These are phyloP conservation scores for Hevea brasiliensis DNA, from an alignment of 345 rosid species.

Conservation along the genomic window DNA sequence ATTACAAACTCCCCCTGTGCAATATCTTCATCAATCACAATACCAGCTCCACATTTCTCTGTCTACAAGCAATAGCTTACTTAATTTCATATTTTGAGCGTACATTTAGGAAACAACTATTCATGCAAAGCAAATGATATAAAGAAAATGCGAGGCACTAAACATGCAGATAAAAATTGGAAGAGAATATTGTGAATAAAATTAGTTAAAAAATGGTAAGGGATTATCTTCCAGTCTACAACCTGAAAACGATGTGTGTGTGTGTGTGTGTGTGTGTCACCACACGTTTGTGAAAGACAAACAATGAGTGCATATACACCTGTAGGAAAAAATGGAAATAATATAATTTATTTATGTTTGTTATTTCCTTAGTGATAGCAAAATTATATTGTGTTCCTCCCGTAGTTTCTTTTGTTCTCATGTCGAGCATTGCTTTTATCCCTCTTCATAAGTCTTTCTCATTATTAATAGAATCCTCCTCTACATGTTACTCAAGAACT, in stretches of 20 bases:
- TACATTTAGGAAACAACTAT: conserved; percentile 14
- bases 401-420: background rate
- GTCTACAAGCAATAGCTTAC: conserved; percentile 63
- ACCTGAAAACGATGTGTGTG: background rate
- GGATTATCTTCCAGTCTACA: conserved; percentile 1
- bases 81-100: conserved; percentile 29
- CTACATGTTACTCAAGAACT: background rate
- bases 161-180: background rate
- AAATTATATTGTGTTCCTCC: background rate
- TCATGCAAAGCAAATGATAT: conserved; percentile 3
- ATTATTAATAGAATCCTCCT: background rate
- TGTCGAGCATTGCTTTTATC: background rate
- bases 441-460: background rate
- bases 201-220: background rate
- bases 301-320: no score
- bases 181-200: background rate
- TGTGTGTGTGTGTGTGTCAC: background rate
- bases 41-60: conserved; percentile 93
- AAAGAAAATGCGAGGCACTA: conserved; percentile 15
- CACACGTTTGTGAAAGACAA: background rate
- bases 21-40: conserved; percentile 90
- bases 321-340: background rate
- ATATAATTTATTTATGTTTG: background rate
- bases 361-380: no score
- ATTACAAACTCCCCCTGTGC: conserved; percentile 84